These are phyloP conservation scores for Asterella californica DNA, from an alignment of 225 moss, liverwort and hornwort genomes.

Conservation along the genomic window DNA sequence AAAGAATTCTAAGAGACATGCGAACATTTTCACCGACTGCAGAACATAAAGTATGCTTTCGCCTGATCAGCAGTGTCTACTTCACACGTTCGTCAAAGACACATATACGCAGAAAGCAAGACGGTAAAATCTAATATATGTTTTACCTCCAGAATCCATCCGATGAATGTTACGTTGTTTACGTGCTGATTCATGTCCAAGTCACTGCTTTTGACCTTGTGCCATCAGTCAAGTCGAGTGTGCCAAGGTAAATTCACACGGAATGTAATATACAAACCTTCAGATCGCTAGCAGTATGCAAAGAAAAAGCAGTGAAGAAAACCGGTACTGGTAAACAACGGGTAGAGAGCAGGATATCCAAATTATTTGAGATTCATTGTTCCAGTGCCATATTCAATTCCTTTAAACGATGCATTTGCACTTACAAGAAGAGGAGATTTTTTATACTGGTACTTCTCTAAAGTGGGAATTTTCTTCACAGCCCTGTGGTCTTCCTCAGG, in stretches of 20 bases:
- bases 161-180: conserved; percentile 46
- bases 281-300: not conserved
- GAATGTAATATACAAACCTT: too few species aligned
- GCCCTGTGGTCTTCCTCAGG: conserved; percentile 11
- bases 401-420: too few species aligned
- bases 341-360: too few species aligned
- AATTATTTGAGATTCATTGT: too few species aligned
- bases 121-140: too few species aligned
- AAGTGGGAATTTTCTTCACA: conserved; percentile 14
- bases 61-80: not conserved
- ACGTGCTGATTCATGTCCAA: conserved; percentile 56
- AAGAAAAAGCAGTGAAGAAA: not conserved
- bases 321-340: too few species aligned
- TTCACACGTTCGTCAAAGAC: not conserved
- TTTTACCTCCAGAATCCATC: conserved; percentile 50
- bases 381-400: too few species aligned
- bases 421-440: conserved; percentile 24
- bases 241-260: not conserved
- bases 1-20: not conserved
- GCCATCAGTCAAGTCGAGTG: conserved; percentile 31
- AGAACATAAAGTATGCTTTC: not conserved
- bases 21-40: not conserved
- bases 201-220: conserved; percentile 43
- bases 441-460: conserved; percentile 19
- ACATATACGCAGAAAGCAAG: not conserved